These are phyloP conservation scores for Mortierella sp. DNA, from an alignment of 371 early-diverging fungal species.

Conservation along the genomic window DNA sequence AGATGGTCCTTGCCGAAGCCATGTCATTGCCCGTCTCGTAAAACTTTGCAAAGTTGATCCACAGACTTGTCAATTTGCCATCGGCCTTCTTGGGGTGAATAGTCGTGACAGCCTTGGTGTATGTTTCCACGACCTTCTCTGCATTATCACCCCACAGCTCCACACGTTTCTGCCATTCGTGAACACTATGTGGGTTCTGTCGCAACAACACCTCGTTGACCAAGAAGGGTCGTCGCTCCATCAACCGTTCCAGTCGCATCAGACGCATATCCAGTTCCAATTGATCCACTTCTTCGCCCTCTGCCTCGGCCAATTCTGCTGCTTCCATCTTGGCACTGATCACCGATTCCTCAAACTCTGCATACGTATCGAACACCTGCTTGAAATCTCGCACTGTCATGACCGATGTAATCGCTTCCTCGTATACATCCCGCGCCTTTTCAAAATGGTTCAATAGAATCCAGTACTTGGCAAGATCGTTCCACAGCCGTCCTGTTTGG, in stretches of 20 bases:
- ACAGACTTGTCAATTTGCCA: slow-evolving; percentile 82
- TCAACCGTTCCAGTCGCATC: slow-evolving; percentile 87
- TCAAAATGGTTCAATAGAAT: slow-evolving; percentile 84
- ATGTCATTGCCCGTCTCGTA: slow-evolving; percentile 77
- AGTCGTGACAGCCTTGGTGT: slow-evolving; percentile 79
- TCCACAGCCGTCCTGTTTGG: slow-evolving; percentile 91
- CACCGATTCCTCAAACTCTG: slow-evolving; percentile 88
- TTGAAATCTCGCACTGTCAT: slow-evolving; percentile 95
- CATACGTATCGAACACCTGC: slow-evolving; percentile 95
- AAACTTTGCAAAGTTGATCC: slow-evolving; percentile 87
- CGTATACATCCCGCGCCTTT: slow-evolving; percentile 89
- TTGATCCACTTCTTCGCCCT: slow-evolving; percentile 67
- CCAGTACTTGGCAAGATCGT: slow-evolving; percentile 86
- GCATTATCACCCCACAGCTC: slow-evolving; percentile 73
- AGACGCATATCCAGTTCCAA: slow-evolving; percentile 87
- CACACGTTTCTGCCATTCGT: slow-evolving; percentile 92
- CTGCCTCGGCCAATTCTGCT: slow-evolving; percentile 66
- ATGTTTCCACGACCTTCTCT: slow-evolving; percentile 77
- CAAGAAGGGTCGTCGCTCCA: slow-evolving; percentile 94
- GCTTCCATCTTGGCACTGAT: slow-evolving; percentile 84
- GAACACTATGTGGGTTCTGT: slow-evolving; percentile 92
- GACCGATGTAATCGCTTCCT: slow-evolving; percentile 89
- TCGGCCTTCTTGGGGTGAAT: slow-evolving; percentile 85
- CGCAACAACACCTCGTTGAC: slow-evolving; percentile 94
- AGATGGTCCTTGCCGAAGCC: slow-evolving; percentile 79